Percentiles rank a stretch among this genome's conserved stretches.
Evolutionary conservation across 805 yeast species (phyloP).

Genomic region (Komagataella ulmi): DNA sequence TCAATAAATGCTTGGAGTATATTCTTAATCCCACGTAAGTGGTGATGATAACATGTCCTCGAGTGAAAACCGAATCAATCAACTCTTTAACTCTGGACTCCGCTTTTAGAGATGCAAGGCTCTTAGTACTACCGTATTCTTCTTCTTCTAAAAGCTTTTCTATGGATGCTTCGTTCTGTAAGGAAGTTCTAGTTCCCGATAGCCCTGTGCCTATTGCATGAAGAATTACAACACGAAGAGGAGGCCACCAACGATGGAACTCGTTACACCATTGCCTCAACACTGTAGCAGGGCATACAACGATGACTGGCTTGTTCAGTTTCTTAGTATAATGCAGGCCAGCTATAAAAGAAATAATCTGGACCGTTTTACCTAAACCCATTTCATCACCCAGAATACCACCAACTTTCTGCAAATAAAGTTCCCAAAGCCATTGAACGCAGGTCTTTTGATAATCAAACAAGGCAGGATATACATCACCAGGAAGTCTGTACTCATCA

Average conservation of each 20-base stretch:
- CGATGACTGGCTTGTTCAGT: constrained; percentile 62
- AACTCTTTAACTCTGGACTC: constrained; percentile 23
- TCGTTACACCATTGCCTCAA: constrained; percentile 96
- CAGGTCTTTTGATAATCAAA: constrained; percentile 94
- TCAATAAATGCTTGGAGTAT: constrained; percentile 37
- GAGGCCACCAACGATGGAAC: constrained; percentile 97
- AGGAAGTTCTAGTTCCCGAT: constrained; percentile 20
- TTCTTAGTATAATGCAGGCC: constrained; percentile 75
- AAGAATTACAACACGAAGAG: constrained; percentile 69
- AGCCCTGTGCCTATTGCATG: constrained; percentile 92
- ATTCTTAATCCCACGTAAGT: constrained; percentile 55
- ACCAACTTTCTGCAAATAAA: constrained; percentile 80
- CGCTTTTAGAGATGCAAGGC: constrained; percentile 12
- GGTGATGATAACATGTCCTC: constrained; percentile 80
- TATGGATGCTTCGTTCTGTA: constrained; percentile 28
- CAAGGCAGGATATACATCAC: constrained; percentile 75
- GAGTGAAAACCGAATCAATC: constrained; percentile 40
- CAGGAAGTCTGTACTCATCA: constrained; percentile 65
- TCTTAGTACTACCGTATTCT: constrained; percentile 27
- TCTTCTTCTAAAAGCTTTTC: constrained; percentile 30
- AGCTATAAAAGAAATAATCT: constrained; percentile 81
- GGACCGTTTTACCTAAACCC: constrained; percentile 96
- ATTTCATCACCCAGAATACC: constrained; percentile 97
- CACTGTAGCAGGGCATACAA: constrained; percentile 96
- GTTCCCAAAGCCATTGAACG: constrained; percentile 95